phyloP scores from a whole-genome alignment of 148 eudicot species.

The Rhododendron ovatum region DNA sequence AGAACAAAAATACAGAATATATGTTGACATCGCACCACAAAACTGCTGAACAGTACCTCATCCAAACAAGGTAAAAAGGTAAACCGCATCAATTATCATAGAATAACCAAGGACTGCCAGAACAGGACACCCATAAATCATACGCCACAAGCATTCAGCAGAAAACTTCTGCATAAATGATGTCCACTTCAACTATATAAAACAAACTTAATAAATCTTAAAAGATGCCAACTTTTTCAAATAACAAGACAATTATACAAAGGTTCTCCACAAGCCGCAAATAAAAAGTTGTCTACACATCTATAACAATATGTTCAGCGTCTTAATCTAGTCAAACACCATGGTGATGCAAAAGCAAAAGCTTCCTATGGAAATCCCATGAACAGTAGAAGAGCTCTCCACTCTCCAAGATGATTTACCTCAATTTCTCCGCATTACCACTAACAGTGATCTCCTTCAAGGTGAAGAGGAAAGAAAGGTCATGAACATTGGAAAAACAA shows the following conservation, averaged over 20 bases:
- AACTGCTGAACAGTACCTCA: background rate
- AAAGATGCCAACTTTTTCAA: background rate
- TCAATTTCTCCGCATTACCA: background rate
- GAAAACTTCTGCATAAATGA: constrained; percentile 1
- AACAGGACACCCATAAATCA: constrained; percentile 7
- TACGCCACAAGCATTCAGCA: background rate
- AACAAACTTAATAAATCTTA: background rate
- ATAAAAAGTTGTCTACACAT: background rate
- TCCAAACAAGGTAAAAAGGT: background rate
- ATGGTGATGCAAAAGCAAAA: background rate
- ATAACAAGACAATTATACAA: background rate
- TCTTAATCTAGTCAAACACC: constrained; percentile 10
- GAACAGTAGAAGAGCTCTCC: constrained; percentile 2
- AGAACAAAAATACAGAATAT: background rate
- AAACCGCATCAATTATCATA: background rate
- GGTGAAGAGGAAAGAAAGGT: background rate
- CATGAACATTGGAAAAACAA: background rate
- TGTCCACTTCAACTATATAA: background rate
- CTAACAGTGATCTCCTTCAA: constrained; percentile 9
- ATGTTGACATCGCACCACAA: background rate
- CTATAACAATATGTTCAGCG: background rate
- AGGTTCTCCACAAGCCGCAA: background rate
- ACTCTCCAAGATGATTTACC: background rate
- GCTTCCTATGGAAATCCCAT: constrained; percentile 10
- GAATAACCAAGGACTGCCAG: background rate